Conservation (phyloP, 2,329 filamentous ascomycete genomes). For the Trichoderma cornu-damae region DNA sequence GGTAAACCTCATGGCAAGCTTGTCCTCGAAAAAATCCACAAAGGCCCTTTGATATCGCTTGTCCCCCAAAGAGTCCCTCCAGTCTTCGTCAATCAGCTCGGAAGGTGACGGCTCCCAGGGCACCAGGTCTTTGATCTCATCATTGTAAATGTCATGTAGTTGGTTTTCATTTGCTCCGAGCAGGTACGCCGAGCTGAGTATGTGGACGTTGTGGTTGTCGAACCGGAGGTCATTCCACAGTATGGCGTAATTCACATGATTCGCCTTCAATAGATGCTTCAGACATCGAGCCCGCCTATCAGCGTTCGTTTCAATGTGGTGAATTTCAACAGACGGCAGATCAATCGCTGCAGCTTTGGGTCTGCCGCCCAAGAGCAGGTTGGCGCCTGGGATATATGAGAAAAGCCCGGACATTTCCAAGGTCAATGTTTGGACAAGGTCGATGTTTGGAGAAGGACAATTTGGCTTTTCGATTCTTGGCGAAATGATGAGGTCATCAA, state of each 20-base stretch:
- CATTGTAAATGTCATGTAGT: constrained; percentile 75
- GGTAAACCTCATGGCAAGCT: constrained; percentile 63
- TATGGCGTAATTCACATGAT: constrained; percentile 85
- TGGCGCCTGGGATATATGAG: constrained; percentile 32
- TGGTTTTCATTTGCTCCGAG: constrained; percentile 70
- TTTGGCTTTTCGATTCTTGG: not conserved
- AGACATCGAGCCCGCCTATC: constrained; percentile 77
- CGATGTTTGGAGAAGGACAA: not conserved
- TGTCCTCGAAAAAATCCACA: constrained; percentile 93
- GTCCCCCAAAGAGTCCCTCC: constrained; percentile 78
- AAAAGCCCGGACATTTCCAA: constrained; percentile 33
- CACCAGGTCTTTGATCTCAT: constrained; percentile 65
- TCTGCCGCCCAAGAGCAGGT: constrained; percentile 25
- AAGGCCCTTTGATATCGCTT: constrained; percentile 80
- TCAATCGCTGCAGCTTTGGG: constrained; percentile 39
- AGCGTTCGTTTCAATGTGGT: constrained; percentile 72
- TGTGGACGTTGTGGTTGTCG: constrained; percentile 79
- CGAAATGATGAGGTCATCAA: not conserved
- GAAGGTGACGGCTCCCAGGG: constrained; percentile 78
- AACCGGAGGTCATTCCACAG: constrained; percentile 69
- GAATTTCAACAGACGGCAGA: constrained; percentile 64
- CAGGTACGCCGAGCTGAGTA: constrained; percentile 79
- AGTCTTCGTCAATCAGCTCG: constrained; percentile 78
- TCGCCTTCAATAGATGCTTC: constrained; percentile 85
- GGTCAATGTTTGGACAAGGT: not conserved